phyloP scores from a whole-genome alignment of 257 asterid species.

The Solanum medicagineum region DNA sequence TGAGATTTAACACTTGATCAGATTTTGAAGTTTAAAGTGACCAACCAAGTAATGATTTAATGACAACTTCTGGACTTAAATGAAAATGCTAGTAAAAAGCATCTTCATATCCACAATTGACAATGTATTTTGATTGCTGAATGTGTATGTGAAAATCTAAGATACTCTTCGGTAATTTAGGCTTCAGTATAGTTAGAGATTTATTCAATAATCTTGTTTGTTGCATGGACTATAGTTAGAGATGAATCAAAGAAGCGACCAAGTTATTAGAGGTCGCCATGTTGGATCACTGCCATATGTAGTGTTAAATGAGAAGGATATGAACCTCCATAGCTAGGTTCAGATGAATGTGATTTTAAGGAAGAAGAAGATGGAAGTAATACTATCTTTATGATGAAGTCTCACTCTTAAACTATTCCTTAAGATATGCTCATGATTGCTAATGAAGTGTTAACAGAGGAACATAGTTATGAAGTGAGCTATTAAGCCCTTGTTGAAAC shows the following conservation, averaged over 20 bases:
- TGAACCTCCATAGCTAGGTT: not conserved
- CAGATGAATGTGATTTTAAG: not conserved
- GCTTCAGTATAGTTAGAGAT: not conserved
- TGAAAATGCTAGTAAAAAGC: not conserved
- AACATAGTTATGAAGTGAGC: not conserved
- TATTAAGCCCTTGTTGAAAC: not conserved
- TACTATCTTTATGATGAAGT: not conserved
- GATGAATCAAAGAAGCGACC: not conserved
- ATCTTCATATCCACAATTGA: not conserved
- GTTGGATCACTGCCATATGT: not conserved
- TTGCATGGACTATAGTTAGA: not conserved
- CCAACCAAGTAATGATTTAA: not conserved
- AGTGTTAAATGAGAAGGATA: not conserved
- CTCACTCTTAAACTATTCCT: not conserved
- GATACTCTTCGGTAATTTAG: not conserved
- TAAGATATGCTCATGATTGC: not conserved
- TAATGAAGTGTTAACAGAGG: not conserved
- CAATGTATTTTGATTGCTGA: not conserved
- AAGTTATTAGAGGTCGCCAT: not conserved
- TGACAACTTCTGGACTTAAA: not conserved
- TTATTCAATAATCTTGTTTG: not conserved
- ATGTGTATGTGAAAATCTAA: not conserved
- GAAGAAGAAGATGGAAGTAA: not conserved
- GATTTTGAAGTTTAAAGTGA: not conserved
- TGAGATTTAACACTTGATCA: not conserved